phyloP scores from a whole-genome alignment of 805 yeast genomes.

The Cyberlindnera xylosilytica region DNA sequence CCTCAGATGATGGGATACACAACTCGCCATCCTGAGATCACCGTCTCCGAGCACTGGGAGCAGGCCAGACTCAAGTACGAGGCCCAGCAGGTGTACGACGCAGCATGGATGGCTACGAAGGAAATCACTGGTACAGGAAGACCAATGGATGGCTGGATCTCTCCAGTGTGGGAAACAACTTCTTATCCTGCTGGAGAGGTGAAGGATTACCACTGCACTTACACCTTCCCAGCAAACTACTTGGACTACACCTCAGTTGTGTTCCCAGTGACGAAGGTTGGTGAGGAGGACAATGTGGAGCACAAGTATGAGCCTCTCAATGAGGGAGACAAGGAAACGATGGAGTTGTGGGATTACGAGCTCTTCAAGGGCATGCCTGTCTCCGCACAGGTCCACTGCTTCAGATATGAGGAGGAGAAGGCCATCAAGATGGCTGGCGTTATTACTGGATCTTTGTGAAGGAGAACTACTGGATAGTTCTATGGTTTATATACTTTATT shows the following conservation, averaged over 20 bases:
- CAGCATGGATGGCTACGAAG: slow-evolving; percentile 35
- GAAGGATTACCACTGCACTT: slow-evolving; percentile 35
- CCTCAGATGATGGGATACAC: slow-evolving; percentile 28
- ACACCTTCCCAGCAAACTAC: slow-evolving; percentile 41
- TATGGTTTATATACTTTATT: no score
- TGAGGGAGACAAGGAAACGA: slow-evolving; percentile 30
- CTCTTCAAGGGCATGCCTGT: slow-evolving; percentile 51
- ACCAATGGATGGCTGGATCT: slow-evolving; percentile 46
- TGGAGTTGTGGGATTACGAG: slow-evolving; percentile 45
- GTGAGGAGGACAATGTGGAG: slow-evolving; percentile 31
- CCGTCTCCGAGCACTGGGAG: slow-evolving; percentile 38
- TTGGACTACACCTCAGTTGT: slow-evolving; percentile 40
- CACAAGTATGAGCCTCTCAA: slow-evolving; percentile 24
- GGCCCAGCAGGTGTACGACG: slow-evolving; percentile 36
- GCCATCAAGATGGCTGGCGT: slow-evolving; percentile 23
- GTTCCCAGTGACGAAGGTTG: slow-evolving; percentile 43
- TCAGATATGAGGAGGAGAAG: slow-evolving; percentile 54
- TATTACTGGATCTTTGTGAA: background rate
- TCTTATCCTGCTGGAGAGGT: slow-evolving; percentile 40
- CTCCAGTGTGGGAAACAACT: slow-evolving; percentile 43
- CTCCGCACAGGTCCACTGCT: slow-evolving; percentile 50
- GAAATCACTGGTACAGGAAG: slow-evolving; percentile 33
- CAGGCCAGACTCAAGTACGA: slow-evolving; percentile 33
- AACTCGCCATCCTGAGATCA: slow-evolving; percentile 7
- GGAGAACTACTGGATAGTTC: no score